A percentile compares a stretch with the other conserved stretches of the same genome.
Evolutionary conservation across 2,329 filamentous ascomycete species (phyloP).

Genomic region (Aquanectria penicillioides): DNA sequence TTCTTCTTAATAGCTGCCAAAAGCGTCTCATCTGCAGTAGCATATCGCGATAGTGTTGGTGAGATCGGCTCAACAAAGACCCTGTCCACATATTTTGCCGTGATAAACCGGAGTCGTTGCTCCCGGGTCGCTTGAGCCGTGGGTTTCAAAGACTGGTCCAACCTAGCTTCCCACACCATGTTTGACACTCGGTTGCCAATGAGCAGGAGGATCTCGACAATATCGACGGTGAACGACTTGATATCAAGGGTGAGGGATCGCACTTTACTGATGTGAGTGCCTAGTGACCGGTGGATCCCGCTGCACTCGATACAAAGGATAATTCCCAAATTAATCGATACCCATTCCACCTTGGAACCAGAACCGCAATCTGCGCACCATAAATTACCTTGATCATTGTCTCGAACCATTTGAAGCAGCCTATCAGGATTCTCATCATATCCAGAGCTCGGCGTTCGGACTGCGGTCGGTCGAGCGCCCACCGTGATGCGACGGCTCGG

Average conservation of each 20-base stretch:
- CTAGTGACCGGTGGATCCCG: constrained; percentile 94
- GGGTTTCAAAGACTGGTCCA: constrained; percentile 81
- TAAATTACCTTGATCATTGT: constrained; percentile 90
- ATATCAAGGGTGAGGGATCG: constrained; percentile 95
- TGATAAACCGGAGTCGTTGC: constrained; percentile 94
- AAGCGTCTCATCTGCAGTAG: constrained; percentile 85
- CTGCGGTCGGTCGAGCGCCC: constrained; percentile 81
- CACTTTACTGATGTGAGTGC: constrained; percentile 97
- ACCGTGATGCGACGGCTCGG: constrained; percentile 90
- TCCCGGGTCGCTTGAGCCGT: constrained; percentile 82
- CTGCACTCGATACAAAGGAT: constrained; percentile 98
- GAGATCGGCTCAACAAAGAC: constrained; percentile 84
- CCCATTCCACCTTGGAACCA: constrained; percentile 95
- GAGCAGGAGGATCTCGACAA: constrained; percentile 90
- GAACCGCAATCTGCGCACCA: constrained; percentile 96
- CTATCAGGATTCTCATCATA: constrained; percentile 87
- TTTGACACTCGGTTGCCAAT: constrained; percentile 96
- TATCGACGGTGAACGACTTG: constrained; percentile 95
- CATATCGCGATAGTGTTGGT: constrained; percentile 77
- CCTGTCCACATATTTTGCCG: constrained; percentile 89
- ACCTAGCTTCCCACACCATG: constrained; percentile 91
- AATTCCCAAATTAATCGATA: constrained; percentile 96
- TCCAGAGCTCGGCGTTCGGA: constrained; percentile 73
- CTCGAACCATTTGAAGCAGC: constrained; percentile 85
- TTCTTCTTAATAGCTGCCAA: constrained; percentile 95